Evolutionary conservation across 768 basidiomycete species (phyloP).

Genomic region (Wakefieldia striispora): DNA sequence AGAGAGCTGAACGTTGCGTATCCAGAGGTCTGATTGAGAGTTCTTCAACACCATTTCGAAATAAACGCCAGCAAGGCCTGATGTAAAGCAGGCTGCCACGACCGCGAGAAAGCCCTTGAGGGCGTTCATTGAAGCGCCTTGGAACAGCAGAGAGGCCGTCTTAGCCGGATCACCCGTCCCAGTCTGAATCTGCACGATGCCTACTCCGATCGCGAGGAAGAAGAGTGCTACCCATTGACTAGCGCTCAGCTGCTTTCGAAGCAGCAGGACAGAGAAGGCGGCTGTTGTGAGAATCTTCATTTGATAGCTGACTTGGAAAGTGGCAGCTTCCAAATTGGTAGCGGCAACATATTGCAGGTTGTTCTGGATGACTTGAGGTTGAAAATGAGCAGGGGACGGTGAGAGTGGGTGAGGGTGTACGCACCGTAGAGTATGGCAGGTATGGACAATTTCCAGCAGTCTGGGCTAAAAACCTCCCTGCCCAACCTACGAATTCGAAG

Average conservation of each 20-base stretch:
- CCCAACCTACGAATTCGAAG: constrained; percentile 55
- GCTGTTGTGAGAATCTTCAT: constrained; percentile 98
- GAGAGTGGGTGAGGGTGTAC: constrained; percentile 10
- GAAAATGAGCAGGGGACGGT: background rate
- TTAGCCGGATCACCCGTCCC: constrained; percentile 25
- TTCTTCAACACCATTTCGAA: constrained; percentile 98
- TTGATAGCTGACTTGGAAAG: constrained; percentile 95
- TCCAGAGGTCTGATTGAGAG: constrained; percentile 88
- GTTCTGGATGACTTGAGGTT: constrained; percentile 75
- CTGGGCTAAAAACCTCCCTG: constrained; percentile 76
- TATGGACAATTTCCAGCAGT: constrained; percentile 97
- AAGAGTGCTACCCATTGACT: constrained; percentile 84
- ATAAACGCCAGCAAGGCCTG: constrained; percentile 95
- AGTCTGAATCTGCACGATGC: constrained; percentile 82
- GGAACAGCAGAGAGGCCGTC: constrained; percentile 30
- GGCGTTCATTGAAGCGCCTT: constrained; percentile 67
- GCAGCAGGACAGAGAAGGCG: constrained; percentile 78
- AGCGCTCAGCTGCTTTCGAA: constrained; percentile 70
- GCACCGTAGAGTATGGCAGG: constrained; percentile 90
- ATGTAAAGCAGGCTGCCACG: constrained; percentile 87
- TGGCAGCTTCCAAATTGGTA: constrained; percentile 90
- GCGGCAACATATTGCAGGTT: constrained; percentile 95
- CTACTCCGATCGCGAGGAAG: constrained; percentile 85
- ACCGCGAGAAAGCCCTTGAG: constrained; percentile 90
- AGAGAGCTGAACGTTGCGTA: constrained; percentile 94